Conservation (phyloP, 305 asterid species). For the Fraxinus velutina region DNA sequence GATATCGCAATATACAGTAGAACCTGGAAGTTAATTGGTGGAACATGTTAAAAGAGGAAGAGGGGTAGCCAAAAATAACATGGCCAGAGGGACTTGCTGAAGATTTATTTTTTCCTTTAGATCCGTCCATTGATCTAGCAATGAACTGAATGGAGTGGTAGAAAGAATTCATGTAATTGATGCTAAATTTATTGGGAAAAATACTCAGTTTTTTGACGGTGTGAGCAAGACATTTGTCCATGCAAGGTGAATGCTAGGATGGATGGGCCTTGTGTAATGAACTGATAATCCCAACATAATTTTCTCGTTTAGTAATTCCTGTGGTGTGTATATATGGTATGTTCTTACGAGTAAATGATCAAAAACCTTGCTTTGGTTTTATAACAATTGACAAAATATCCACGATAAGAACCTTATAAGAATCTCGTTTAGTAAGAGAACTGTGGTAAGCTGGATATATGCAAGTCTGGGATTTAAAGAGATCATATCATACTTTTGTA, state of each 20-base stretch:
- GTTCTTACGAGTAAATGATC: conserved; percentile 11
- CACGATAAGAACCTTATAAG: not conserved
- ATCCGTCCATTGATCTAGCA: not conserved
- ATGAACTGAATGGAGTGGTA: not conserved
- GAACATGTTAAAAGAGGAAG: not conserved
- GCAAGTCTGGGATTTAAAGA: not conserved
- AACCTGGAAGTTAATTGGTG: not conserved
- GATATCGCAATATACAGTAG: not conserved
- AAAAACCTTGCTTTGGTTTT: not conserved
- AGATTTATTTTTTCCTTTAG: not conserved
- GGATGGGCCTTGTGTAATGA: not conserved
- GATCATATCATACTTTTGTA: not conserved
- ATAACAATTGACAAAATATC: not conserved
- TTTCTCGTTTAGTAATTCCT: not conserved
- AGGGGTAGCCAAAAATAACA: not conserved
- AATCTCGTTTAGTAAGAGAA: not conserved
- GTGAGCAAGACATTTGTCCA: not conserved
- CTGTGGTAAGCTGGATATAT: not conserved
- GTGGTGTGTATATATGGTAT: not conserved
- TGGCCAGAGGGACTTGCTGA: not conserved
- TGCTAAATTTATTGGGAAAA: not conserved
- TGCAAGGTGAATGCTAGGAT: not conserved
- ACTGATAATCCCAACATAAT: not conserved
- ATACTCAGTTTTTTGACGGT: not conserved
- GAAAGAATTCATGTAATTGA: not conserved